Evolutionary conservation across 164 flowering plant species (phyloP).

Genomic region (Annona cherimola): DNA sequence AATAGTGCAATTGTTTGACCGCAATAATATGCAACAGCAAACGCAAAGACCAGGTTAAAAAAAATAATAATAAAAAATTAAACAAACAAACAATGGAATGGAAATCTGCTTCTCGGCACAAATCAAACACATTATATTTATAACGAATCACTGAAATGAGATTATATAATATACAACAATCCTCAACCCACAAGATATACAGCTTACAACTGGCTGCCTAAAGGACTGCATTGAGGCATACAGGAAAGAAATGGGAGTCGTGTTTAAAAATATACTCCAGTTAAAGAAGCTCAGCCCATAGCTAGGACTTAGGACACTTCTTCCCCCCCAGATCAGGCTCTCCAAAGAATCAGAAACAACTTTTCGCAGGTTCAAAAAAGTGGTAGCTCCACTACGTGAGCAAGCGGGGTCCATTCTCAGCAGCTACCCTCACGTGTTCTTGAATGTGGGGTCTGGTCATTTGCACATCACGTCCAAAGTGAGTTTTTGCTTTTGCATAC

Average conservation of each 20-base stretch:
- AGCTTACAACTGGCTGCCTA: neutral
- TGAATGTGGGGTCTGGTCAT: constrained; percentile 54
- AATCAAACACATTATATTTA: too few relatives aligned
- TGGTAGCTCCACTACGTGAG: constrained; percentile 40
- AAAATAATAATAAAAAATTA: too few relatives aligned
- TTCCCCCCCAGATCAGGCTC: neutral
- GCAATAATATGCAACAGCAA: too few relatives aligned
- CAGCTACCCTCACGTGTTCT: constrained; percentile 56
- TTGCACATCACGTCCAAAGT: constrained; percentile 80
- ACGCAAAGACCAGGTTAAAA: too few relatives aligned
- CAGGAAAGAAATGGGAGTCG: neutral
- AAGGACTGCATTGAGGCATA: neutral
- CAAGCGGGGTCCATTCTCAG: constrained; percentile 81
- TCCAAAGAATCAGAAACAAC: too few relatives aligned
- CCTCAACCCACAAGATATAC: neutral
- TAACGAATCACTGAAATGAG: neutral
- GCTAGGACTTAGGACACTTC: neutral
- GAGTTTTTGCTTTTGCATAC: constrained; percentile 91
- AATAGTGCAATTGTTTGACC: too few relatives aligned
- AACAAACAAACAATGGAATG: too few relatives aligned
- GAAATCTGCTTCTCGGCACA: neutral
- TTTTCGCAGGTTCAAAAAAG: neutral
- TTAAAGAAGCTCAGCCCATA: neutral
- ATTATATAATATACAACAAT: neutral
- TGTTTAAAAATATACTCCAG: neutral